Evolutionary conservation across 805 yeast genomes (phyloP).

Genomic region (Scheffersomyces amazonensis): DNA sequence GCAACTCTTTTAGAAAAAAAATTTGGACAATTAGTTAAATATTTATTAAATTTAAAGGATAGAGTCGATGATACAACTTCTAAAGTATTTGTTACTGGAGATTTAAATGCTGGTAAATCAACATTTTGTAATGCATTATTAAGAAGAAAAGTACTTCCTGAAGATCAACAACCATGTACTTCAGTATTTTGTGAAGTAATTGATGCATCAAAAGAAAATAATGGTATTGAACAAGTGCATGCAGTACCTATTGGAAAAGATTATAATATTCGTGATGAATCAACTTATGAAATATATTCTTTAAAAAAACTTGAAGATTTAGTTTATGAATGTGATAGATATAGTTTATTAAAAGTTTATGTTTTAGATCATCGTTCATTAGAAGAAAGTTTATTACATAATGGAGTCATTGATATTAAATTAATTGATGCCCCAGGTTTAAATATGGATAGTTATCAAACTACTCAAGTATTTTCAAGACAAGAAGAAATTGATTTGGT

Average conservation of each 20-base stretch:
- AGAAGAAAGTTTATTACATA: conserved; percentile 69
- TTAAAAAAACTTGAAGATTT: conserved; percentile 61
- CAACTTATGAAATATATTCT: conserved; percentile 58
- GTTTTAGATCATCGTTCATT: conserved; percentile 71
- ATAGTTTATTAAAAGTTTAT: conserved; percentile 73
- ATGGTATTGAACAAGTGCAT: conserved; percentile 84
- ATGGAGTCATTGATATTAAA: conserved; percentile 89
- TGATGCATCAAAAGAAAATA: conserved; percentile 70
- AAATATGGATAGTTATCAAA: conserved; percentile 88
- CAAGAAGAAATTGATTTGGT: conserved; percentile 97
- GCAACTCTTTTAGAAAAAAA: conserved; percentile 70
- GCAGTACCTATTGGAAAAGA: conserved; percentile 64
- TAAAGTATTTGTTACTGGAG: conserved; percentile 95
- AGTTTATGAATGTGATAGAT: conserved; percentile 72
- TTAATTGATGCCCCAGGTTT: conserved; percentile 97
- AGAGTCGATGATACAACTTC: conserved; percentile 88
- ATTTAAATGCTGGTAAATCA: conserved; percentile 93
- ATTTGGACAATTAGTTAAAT: conserved; percentile 61
- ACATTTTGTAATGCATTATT: conserved; percentile 90
- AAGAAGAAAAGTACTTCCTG: conserved; percentile 77
- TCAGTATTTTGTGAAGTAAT: conserved; percentile 93
- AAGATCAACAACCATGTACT: conserved; percentile 97
- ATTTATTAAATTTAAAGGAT: conserved; percentile 67
- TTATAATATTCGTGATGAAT: conserved; percentile 55
- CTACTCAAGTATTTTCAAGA: conserved; percentile 91